phyloP scores from a whole-genome alignment of 78 protist species.

The Dictyostelium capitatum region DNA sequence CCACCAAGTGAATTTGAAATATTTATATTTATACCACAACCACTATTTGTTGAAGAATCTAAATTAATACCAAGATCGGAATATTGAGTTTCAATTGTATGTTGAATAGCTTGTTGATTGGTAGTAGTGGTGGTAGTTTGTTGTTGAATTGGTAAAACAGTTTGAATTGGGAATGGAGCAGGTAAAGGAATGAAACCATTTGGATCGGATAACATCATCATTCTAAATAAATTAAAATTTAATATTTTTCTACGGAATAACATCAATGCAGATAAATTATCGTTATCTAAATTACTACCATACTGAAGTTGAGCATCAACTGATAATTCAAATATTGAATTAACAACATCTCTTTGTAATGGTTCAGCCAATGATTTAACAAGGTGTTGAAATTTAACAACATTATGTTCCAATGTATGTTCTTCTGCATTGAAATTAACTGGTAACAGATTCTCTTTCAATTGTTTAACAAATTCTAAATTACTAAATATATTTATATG shows the following conservation, averaged over 20 bases:
- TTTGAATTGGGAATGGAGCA: neutral
- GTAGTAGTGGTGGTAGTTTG: too few relatives aligned
- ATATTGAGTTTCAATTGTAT: neutral
- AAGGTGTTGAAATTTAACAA: neutral
- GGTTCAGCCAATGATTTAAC: conserved; percentile 12
- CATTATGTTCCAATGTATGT: neutral
- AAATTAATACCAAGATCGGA: neutral
- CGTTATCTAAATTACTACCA: neutral
- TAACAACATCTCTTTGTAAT: neutral
- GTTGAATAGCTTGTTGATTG: neutral
- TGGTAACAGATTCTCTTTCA: conserved; percentile 43
- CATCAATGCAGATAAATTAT: neutral
- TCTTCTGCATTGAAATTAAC: neutral
- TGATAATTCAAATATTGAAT: conserved; percentile 32
- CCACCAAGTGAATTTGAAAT: neutral
- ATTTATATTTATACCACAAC: neutral
- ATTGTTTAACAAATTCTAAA: conserved; percentile 31
- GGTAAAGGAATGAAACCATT: conserved; percentile 30
- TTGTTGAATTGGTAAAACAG: too few relatives aligned
- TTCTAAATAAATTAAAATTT: conserved; percentile 35
- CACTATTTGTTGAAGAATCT: neutral
- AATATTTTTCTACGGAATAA: conserved; percentile 17
- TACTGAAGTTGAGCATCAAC: conserved; percentile 7
- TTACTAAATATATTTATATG: conserved; percentile 2
- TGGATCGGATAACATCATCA: conserved; percentile 62